Conservation (phyloP, 495 filamentous ascomycete genomes). For the Letharia lupina region DNA sequence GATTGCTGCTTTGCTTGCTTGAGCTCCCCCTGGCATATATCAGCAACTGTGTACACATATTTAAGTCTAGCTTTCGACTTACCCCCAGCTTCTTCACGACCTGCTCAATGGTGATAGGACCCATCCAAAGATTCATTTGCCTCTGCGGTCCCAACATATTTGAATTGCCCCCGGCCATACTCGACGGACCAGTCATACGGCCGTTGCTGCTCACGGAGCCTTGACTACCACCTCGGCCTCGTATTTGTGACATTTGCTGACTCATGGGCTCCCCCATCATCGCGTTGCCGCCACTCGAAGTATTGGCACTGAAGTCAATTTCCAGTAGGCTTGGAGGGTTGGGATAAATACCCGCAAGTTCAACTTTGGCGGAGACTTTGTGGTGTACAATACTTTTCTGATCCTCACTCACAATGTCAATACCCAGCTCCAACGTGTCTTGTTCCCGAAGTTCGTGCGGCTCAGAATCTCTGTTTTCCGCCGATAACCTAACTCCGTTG, state of each 20-base stretch:
- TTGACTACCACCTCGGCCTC: conserved; percentile 66
- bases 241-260: conserved; percentile 49
- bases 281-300: conserved; percentile 57
- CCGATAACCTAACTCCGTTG: conserved; percentile 81
- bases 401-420: conserved; percentile 97
- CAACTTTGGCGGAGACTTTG: conserved; percentile 92
- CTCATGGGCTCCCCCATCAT: conserved; percentile 56
- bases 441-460: conserved; percentile 81
- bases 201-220: conserved; percentile 54
- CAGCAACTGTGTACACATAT: neutral
- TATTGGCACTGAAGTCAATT: conserved; percentile 81
- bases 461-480: conserved; percentile 89
- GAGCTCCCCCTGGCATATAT: conserved; percentile 61
- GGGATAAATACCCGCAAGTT: conserved; percentile 76
- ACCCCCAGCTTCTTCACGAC: conserved; percentile 91
- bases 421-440: conserved; percentile 87
- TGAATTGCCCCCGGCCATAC: conserved; percentile 48
- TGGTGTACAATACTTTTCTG: conserved; percentile 97
- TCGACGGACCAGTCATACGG: conserved; percentile 38
- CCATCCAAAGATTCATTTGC: conserved; percentile 73
- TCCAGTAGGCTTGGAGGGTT: conserved; percentile 64
- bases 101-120: conserved; percentile 84
- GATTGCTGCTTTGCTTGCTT: conserved; percentile 79
- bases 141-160: conserved; percentile 54
- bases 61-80: conserved; percentile 33